These are phyloP conservation scores for Cryptosporidium ryanae DNA, from an alignment of 169 alveolate genomes.

Conservation along the genomic window DNA sequence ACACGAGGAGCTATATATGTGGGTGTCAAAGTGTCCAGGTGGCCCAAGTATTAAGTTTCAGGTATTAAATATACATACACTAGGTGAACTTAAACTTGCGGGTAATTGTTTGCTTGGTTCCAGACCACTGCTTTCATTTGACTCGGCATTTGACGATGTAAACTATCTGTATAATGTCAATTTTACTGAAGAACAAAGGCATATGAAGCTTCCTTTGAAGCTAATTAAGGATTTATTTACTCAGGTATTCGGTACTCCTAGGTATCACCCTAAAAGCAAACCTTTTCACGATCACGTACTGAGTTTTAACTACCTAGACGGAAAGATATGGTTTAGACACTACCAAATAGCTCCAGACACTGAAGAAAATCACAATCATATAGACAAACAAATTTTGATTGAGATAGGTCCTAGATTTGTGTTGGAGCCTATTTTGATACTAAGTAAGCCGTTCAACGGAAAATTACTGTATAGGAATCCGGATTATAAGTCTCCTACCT, in stretches of 20 bases:
- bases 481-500: constrained; percentile 82
- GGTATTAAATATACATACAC: constrained; percentile 91
- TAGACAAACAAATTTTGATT: constrained; percentile 85
- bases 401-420: constrained; percentile 95
- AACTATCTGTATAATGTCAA: constrained; percentile 18
- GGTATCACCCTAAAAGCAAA: constrained; percentile 95
- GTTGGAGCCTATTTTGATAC: constrained; percentile 89
- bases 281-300: constrained; percentile 96
- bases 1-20: constrained; percentile 88
- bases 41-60: constrained; percentile 96
- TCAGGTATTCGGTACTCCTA: constrained; percentile 93
- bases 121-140: constrained; percentile 95
- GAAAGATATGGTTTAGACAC: constrained; percentile 91
- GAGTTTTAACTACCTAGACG: constrained; percentile 88
- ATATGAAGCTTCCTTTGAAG: constrained; percentile 52
- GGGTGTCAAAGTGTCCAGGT: constrained; percentile 94
- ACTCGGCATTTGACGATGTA: constrained; percentile 82
- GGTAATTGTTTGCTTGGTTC: constrained; percentile 95
- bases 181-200: constrained; percentile 25
- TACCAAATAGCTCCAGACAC: constrained; percentile 88
- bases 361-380: constrained; percentile 81
- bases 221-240: constrained; percentile 47
- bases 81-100: constrained; percentile 91
- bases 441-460: constrained; percentile 89
- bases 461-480: constrained; percentile 84